Evolutionary conservation across 129 eudicot genomes (phyloP), one percentile per base, ranked within the genome.

Genomic region (Escallonia herrerae): DNA sequence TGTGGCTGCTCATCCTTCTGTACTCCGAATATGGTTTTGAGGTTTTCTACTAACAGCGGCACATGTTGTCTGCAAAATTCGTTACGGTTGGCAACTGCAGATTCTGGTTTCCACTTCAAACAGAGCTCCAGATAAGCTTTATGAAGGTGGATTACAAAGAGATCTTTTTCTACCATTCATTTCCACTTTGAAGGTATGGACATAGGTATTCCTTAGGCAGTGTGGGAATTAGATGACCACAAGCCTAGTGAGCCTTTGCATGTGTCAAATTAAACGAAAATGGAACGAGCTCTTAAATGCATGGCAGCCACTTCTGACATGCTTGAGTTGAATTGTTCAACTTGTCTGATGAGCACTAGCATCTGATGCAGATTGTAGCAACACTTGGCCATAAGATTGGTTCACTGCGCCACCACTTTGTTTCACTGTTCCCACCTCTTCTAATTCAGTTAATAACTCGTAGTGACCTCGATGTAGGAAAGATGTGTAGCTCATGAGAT

Each of bases 161-260:
- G 99, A 94, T 67, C 93, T 94, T 73, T 94, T 94, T 75, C 80
- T 94, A 62, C 99, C 99, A 44, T 94, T 94, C 61, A 88, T 94
- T 71, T 86, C 97, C 55, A 72, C 97, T 52, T 62, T 94, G 69
- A 94, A 94, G 93, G 99, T 94, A 74, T 43, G 5, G 74, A 47
- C 33, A 33, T 43, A 15, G 62, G 42, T 5, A 37, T 41, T 13
- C 40, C 12, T 14, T 50, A 52, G 39, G n/a, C 37, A 2, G 64
- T 41, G 14, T 14, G 46, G 10, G 38, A 51, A 53, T 51, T 33
- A 5, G 40, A 62, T n/a, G 46, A 42, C 56, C 15, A 33, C 3
- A 43, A 52, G 41, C 44, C 53, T 22, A 46, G 37, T 37, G 9
- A 10, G 4, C 47, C 2, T 52, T 12, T 8, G 38, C 62, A 33